Evolutionary conservation across 495 filamentous ascomycete genomes (phyloP), one percentile per base, ranked within the genome.

Genomic region (Penicillium ochrochloron): DNA sequence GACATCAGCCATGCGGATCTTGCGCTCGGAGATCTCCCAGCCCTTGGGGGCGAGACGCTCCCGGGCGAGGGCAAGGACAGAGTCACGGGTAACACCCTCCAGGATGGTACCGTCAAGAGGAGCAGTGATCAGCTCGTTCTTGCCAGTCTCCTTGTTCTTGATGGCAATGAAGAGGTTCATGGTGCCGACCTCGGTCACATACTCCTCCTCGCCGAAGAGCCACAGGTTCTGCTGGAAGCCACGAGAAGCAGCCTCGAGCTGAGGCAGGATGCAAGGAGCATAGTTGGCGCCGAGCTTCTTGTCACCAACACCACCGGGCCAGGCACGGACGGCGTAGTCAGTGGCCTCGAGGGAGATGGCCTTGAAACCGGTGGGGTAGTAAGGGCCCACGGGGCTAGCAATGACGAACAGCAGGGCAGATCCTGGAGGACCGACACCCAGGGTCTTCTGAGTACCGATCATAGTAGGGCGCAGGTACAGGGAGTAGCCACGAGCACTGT

Each of bases 251-350:
- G 95, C 95, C 75, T 97, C 84, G 61, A 93, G 84, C 79, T 98
- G 96, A 12, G 96, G 95, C 27, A 96, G 79, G 65, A 99, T 93
- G 76, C 94, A 97, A 2, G 96, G 94, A 17, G 95, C 95, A 74
- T 99, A 99, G 84, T 99, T 99, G 64, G 93, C 94, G 63, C 95
- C 95, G 21, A 99, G 87, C 83, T 99, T 99, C 86, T 93, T 95
- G 80, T 97, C 91, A 69, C 95, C 95, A 10, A 97, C 93, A 70
- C 95, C 95, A 59, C 94, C 94, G 35, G 95, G 95, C 95, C 95
- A 99, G 57, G 95, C 95, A 59, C 95, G 94, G 59, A 98, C 92
- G 58, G 93, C 93, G 78, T 96, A 94, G 77, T 93, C 87, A 19
- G 94, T 96, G 10, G 95, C 94, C 79, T 97, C 94, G 42, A 99